Percentiles rank a stretch among this genome's conserved stretches.
phyloP scores from a whole-genome alignment of 2,329 filamentous ascomycete species.

The Talaromyces sp. region DNA sequence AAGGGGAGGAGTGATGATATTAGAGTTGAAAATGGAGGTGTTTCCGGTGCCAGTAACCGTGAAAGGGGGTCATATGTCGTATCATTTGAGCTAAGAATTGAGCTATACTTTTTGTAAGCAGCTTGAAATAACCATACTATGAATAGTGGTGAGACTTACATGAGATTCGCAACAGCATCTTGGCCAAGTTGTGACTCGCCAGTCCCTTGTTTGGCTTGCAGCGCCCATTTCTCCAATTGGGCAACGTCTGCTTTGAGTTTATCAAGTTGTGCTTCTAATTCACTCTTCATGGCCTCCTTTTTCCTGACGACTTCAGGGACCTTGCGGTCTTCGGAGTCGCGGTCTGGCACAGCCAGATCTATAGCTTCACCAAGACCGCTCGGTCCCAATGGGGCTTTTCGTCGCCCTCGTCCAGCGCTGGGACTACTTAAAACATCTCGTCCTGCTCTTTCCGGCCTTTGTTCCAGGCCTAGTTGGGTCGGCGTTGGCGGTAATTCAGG shows the following conservation, averaged over 20 bases:
- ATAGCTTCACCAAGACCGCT: constrained; percentile 26
- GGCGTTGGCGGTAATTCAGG: constrained; percentile 58
- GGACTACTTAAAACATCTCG: constrained; percentile 32
- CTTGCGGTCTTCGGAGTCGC: constrained; percentile 12
- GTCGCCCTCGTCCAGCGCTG: constrained; percentile 18
- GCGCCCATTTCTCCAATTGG: constrained; percentile 55
- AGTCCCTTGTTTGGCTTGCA: constrained; percentile 44
- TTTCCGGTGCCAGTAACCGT: constrained; percentile 18
- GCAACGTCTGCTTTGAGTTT: constrained; percentile 57
- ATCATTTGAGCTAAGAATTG: constrained; percentile 27
- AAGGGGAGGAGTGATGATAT: constrained; percentile 41
- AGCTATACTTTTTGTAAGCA: constrained; percentile 25
- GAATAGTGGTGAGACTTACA: constrained; percentile 21
- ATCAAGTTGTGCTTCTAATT: constrained; percentile 53
- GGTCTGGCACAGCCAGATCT: neutral
- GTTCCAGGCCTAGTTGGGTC: constrained; percentile 35
- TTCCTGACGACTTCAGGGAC: constrained; percentile 20
- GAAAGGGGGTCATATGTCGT: constrained; percentile 24
- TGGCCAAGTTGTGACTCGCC: constrained; percentile 28
- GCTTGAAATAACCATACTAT: neutral
- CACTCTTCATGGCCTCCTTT: constrained; percentile 52
- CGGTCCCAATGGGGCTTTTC: constrained; percentile 14
- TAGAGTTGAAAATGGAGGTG: constrained; percentile 29
- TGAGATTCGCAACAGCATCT: constrained; percentile 28
- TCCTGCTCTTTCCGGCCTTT: constrained; percentile 26